phyloP scores from a whole-genome alignment of 1,284 basidiomycete species.

The Leccinum fallax region DNA sequence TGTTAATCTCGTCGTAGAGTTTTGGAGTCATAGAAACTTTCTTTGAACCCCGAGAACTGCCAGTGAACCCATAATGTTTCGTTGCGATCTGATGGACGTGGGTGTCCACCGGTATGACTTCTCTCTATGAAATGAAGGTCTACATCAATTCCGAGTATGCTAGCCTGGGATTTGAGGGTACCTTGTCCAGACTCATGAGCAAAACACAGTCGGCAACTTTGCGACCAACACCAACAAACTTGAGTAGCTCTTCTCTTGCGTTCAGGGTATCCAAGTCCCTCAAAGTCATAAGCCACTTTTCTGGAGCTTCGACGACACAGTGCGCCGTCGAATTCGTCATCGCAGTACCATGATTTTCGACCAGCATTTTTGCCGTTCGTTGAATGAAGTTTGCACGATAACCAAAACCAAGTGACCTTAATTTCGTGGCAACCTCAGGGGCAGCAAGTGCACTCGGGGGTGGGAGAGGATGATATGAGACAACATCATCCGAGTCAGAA shows the following conservation, averaged over 20 bases:
- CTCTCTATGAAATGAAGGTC: constrained; percentile 48
- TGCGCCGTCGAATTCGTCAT: constrained; percentile 4
- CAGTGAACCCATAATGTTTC: constrained; percentile 72
- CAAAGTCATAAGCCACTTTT: constrained; percentile 64
- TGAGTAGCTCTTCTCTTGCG: constrained; percentile 77
- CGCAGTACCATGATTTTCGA: constrained; percentile 50
- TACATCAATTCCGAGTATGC: background rate
- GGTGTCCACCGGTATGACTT: constrained; percentile 90
- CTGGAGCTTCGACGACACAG: constrained; percentile 46
- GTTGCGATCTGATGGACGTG: constrained; percentile 88
- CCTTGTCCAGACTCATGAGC: constrained; percentile 95
- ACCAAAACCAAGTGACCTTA: constrained; percentile 91
- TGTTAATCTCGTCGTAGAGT: background rate
- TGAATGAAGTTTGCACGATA: constrained; percentile 94
- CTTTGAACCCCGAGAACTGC: constrained; percentile 55
- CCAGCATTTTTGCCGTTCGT: constrained; percentile 79
- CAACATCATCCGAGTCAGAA: constrained; percentile 27
- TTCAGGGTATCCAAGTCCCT: constrained; percentile 53
- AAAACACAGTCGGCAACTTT: constrained; percentile 97
- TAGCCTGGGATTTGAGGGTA: constrained; percentile 32
- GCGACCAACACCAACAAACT: constrained; percentile 88
- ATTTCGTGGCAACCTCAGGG: constrained; percentile 59
- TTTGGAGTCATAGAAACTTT: constrained; percentile 65
- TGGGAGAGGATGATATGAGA: constrained; percentile 85
- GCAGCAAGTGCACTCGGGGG: constrained; percentile 67